These are phyloP conservation scores for Mycocalia duriaeana DNA, from an alignment of 1,284 basidiomycete genomes.

Conservation along the genomic window DNA sequence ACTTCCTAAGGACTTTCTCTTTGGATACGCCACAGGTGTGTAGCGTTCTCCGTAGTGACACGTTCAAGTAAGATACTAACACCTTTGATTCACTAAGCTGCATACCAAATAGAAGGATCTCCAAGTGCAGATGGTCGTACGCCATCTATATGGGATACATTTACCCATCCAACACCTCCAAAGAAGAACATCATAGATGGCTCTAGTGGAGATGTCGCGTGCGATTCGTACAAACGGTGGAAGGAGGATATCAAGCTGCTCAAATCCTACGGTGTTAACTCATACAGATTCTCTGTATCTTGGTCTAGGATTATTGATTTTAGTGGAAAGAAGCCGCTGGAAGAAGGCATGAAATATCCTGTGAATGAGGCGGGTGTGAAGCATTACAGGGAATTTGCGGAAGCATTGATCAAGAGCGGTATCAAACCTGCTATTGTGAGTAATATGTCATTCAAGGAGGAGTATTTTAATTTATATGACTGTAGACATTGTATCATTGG, in stretches of 20 bases:
- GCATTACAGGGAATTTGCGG: slow-evolving; percentile 63
- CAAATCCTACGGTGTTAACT: slow-evolving; percentile 51
- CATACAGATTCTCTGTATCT: slow-evolving; percentile 67
- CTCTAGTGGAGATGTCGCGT: slow-evolving; percentile 61
- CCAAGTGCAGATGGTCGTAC: slow-evolving; percentile 50
- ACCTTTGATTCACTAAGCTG: slow-evolving; percentile 31
- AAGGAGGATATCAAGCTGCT: slow-evolving; percentile 66
- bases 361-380: slow-evolving; percentile 63
- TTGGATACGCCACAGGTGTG: slow-evolving; percentile 25
- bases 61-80: not conserved
- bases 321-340: slow-evolving; percentile 62
- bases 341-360: no score
- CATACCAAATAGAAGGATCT: slow-evolving; percentile 68
- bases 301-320: slow-evolving; percentile 70
- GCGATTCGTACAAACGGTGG: slow-evolving; percentile 66
- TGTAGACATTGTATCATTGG: slow-evolving; percentile 74
- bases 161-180: slow-evolving; percentile 44
- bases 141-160: slow-evolving; percentile 72
- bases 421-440: slow-evolving; percentile 69
- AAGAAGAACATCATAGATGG: slow-evolving; percentile 63
- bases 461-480: not conserved
- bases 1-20: slow-evolving; percentile 23
- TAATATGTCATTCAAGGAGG: no score
- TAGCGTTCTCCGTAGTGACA: not conserved
- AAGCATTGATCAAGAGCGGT: slow-evolving; percentile 54